Conservation (phyloP, 179 eudicot genomes). For the Amaranthus tricolor region DNA sequence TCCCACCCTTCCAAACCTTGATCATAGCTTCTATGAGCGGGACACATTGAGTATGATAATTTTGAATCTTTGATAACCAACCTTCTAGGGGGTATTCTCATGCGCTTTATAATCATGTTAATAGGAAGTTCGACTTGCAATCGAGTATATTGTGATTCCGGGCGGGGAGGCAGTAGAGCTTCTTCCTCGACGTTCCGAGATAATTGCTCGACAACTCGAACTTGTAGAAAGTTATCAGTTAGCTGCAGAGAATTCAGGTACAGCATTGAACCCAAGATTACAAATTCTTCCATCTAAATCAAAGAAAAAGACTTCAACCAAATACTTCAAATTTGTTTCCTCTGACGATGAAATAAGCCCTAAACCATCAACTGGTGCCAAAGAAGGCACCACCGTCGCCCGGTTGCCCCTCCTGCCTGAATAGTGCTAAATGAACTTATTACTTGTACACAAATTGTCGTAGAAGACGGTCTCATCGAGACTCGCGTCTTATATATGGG, state of each 20-base stretch:
- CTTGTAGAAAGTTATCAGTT: slow-evolving; percentile 90
- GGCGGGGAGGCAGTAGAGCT: slow-evolving; percentile 98
- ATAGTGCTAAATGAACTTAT: slow-evolving; percentile 21
- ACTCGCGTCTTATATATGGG: no score
- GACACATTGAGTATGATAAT: no score
- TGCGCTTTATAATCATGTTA: neutral
- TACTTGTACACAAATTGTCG: no score
- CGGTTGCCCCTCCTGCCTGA: slow-evolving; percentile 75
- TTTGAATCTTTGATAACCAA: no score
- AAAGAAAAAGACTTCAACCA: slow-evolving; percentile 35
- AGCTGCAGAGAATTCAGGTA: slow-evolving; percentile 85
- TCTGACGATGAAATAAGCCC: slow-evolving; percentile 14
- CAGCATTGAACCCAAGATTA: slow-evolving; percentile 80
- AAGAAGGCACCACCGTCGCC: slow-evolving; percentile 40
- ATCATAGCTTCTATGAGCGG: no score
- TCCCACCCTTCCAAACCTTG: no score
- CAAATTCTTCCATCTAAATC: slow-evolving; percentile 80
- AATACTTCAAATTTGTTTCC: slow-evolving; percentile 28
- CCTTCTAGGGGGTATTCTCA: neutral
- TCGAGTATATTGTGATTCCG: slow-evolving; percentile 95
- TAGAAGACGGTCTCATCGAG: no score
- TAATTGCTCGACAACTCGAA: slow-evolving; percentile 85
- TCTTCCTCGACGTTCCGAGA: slow-evolving; percentile 90
- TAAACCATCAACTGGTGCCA: slow-evolving; percentile 20
- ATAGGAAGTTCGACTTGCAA: slow-evolving; percentile 94